Evolutionary conservation across 306 rosid genomes (phyloP).

Genomic region (Cicer judaicum): DNA sequence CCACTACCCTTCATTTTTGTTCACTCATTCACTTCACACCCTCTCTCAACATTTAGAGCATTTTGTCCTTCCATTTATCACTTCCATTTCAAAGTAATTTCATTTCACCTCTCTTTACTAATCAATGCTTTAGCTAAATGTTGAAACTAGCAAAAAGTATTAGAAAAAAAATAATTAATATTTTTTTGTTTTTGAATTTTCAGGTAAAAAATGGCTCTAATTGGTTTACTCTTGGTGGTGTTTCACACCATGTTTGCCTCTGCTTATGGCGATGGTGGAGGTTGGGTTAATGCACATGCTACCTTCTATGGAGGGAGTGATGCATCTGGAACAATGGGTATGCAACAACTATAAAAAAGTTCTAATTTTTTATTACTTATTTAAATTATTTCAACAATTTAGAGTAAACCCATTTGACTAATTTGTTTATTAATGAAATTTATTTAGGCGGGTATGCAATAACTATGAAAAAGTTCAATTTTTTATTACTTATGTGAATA

Average conservation of each 20-base stretch:
- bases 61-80: neutral
- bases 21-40: slow-evolving; percentile 58
- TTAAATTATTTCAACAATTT: neutral
- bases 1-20: slow-evolving; percentile 18
- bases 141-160: neutral
- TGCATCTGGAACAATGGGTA: slow-evolving; percentile 99
- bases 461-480: too few species aligned
- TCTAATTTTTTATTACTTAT: too few species aligned
- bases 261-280: slow-evolving; percentile 67
- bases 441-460: slow-evolving; percentile 61
- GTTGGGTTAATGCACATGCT: slow-evolving; percentile 88
- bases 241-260: slow-evolving; percentile 62
- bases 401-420: slow-evolving; percentile 11
- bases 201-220: slow-evolving; percentile 68
- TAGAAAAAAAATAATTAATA: slow-evolving; percentile 25
- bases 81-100: slow-evolving; percentile 49
- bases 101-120: slow-evolving; percentile 6
- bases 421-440: slow-evolving; percentile 2
- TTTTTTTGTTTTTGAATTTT: slow-evolving; percentile 8
- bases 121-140: slow-evolving; percentile 27
- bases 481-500: too few species aligned
- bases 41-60: slow-evolving; percentile 10
- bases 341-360: neutral
- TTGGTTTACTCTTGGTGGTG: slow-evolving; percentile 51
- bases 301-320: slow-evolving; percentile 98